Evolutionary conservation across 805 yeast genomes (phyloP).

Genomic region (Ogataea ganodermae): DNA sequence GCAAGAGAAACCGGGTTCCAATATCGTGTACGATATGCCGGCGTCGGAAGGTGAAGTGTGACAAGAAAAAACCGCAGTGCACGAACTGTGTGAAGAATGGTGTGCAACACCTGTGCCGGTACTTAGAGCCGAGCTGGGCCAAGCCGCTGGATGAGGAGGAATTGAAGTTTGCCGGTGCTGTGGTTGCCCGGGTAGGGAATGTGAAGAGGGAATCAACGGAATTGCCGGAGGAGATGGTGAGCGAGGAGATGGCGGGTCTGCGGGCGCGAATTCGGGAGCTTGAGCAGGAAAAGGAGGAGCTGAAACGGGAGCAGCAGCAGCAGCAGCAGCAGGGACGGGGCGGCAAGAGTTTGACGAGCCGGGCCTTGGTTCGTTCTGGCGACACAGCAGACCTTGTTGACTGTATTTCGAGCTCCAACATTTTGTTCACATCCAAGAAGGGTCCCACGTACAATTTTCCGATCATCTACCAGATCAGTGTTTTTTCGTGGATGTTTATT

Average conservation of each 20-base stretch:
- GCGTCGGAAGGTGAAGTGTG: conserved; percentile 43
- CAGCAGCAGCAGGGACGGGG: neutral
- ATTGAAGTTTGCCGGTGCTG: conserved; percentile 27
- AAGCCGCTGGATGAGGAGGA: conserved; percentile 41
- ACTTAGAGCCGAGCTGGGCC: conserved; percentile 64
- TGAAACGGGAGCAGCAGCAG: conserved; percentile 14
- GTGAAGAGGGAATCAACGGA: conserved; percentile 2
- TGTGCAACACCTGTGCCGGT: conserved; percentile 57
- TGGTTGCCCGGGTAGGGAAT: conserved; percentile 9
- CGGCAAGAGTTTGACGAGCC: conserved; percentile 4
- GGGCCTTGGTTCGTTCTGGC: conserved; percentile 16
- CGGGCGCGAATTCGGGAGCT: conserved; percentile 30
- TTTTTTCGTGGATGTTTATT: conserved; percentile 59
- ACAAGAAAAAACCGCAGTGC: conserved; percentile 54
- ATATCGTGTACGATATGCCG: conserved; percentile 42
- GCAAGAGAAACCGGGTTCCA: conserved; percentile 42
- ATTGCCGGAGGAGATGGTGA: conserved; percentile 15
- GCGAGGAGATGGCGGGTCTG: conserved; percentile 27
- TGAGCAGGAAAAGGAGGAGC: conserved; percentile 30
- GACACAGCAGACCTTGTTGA: conserved; percentile 35
- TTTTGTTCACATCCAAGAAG: conserved; percentile 38
- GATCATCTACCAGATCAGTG: conserved; percentile 42
- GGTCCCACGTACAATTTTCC: conserved; percentile 39
- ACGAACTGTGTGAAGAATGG: conserved; percentile 58
- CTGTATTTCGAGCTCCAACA: conserved; percentile 36